Evolutionary conservation across 1,284 basidiomycete genomes (phyloP).

Genomic region (Macrocystidia cucumis): DNA sequence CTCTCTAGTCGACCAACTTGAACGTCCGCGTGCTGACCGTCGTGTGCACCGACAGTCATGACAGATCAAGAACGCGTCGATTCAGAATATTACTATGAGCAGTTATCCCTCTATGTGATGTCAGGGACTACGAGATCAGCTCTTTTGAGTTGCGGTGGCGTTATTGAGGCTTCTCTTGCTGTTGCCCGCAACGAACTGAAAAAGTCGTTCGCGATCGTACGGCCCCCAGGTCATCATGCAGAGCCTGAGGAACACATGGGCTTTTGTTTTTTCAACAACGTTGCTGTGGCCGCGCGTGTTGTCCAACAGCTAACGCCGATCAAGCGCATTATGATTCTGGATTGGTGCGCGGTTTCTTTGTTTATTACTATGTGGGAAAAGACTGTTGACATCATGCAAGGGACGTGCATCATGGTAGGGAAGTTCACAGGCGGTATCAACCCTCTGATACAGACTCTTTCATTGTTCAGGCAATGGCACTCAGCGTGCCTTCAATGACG

Average conservation of each 20-base stretch:
- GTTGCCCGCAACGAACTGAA: slow-evolving; percentile 79
- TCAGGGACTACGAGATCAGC: slow-evolving; percentile 82
- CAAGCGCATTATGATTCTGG: slow-evolving; percentile 85
- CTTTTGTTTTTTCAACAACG: slow-evolving; percentile 99
- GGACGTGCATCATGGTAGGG: slow-evolving; percentile 97
- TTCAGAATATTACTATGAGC: slow-evolving; percentile 77
- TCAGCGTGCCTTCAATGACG: slow-evolving; percentile 90
- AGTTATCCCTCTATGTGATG: slow-evolving; percentile 89
- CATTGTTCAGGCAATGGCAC: slow-evolving; percentile 83
- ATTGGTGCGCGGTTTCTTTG: slow-evolving; percentile 63
- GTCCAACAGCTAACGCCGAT: slow-evolving; percentile 62
- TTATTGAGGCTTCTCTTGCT: slow-evolving; percentile 84
- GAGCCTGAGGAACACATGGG: slow-evolving; percentile 98
- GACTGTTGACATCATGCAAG: slow-evolving; percentile 30
- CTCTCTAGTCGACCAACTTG: slow-evolving; percentile 7
- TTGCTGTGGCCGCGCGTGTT: slow-evolving; percentile 85
- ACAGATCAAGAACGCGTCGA: slow-evolving; percentile 65
- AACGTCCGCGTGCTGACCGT: slow-evolving; percentile 6
- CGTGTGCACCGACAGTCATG: slow-evolving; percentile 42
- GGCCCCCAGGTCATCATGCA: slow-evolving; percentile 97
- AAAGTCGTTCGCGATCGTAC: slow-evolving; percentile 92
- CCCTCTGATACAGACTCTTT: too few relatives aligned
- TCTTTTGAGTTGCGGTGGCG: slow-evolving; percentile 87
- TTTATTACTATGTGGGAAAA: too few relatives aligned
- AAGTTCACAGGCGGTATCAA: neutral